phyloP scores from a whole-genome alignment of 2,329 filamentous ascomycete genomes.

The Simplicillium aogashimaense region DNA sequence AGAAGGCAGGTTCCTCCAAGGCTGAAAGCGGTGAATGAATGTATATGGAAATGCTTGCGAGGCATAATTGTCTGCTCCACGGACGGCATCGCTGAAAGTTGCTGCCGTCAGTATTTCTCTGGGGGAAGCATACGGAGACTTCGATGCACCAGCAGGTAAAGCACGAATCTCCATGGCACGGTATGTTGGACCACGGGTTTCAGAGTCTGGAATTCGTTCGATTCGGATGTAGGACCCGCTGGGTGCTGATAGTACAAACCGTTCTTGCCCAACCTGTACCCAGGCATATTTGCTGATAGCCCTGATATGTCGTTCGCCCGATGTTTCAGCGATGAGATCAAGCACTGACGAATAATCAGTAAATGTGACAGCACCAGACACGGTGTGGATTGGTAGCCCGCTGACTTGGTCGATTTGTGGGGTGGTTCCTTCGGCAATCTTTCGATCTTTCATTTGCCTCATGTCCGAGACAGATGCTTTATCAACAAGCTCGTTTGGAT shows the following conservation, averaged over 20 bases:
- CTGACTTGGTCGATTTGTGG: conserved; percentile 30
- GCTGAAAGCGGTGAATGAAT: conserved; percentile 55
- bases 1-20: conserved; percentile 62
- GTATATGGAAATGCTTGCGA: conserved; percentile 51
- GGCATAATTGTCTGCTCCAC: conserved; percentile 77
- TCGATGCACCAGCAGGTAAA: conserved; percentile 31
- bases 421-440: conserved; percentile 16
- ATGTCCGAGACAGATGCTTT: conserved; percentile 56
- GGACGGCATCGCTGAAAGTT: conserved; percentile 66
- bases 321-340: conserved; percentile 77
- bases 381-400: conserved; percentile 7
- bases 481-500: conserved; percentile 68
- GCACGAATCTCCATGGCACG: conserved; percentile 38
- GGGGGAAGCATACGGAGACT: conserved; percentile 57
- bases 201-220: conserved; percentile 23
- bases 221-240: conserved; percentile 52
- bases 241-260: conserved; percentile 60
- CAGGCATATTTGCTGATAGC: conserved; percentile 67
- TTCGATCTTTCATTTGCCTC: conserved; percentile 31
- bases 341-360: conserved; percentile 89
- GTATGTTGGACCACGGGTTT: conserved; percentile 18
- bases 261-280: conserved; percentile 65
- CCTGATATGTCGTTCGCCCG: conserved; percentile 69
- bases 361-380: conserved; percentile 53
- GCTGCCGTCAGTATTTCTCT: conserved; percentile 54